Evolutionary conservation across 208 protist species (phyloP).

Genomic region (Leishmania amazonensis): DNA sequence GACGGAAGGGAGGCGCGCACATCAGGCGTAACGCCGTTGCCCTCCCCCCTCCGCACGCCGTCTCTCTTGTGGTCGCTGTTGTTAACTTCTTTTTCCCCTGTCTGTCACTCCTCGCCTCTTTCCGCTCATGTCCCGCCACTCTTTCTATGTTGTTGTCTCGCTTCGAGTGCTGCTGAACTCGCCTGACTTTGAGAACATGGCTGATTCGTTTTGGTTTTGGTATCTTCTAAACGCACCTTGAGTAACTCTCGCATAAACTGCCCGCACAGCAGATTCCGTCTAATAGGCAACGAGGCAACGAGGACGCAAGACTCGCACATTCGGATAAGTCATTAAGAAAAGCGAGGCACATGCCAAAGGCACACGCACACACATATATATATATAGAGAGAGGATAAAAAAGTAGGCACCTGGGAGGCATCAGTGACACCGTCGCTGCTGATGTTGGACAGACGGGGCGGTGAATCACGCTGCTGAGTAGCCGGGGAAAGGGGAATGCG

Average conservation of each 20-base stretch:
- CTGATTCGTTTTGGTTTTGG: neutral
- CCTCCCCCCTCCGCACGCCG: neutral
- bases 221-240: neutral
- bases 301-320: neutral
- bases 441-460: neutral
- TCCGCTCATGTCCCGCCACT: neutral
- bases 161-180: no score
- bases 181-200: neutral
- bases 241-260: neutral
- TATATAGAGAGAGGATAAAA: neutral
- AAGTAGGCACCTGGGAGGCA: neutral
- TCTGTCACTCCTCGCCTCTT: neutral
- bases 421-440: neutral
- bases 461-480: neutral
- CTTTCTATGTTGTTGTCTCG: neutral
- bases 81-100: neutral
- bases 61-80: neutral
- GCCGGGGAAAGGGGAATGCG: neutral
- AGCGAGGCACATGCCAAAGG: constrained; percentile 8
- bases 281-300: neutral
- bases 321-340: constrained; percentile 11
- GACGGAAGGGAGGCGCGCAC: neutral
- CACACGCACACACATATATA: neutral
- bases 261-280: neutral
- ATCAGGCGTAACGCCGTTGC: neutral